A percentile compares a stretch with the other conserved stretches of the same genome.
These are phyloP conservation scores for Canavalia gladiata DNA, from an alignment of 306 rosid species.

Conservation along the genomic window DNA sequence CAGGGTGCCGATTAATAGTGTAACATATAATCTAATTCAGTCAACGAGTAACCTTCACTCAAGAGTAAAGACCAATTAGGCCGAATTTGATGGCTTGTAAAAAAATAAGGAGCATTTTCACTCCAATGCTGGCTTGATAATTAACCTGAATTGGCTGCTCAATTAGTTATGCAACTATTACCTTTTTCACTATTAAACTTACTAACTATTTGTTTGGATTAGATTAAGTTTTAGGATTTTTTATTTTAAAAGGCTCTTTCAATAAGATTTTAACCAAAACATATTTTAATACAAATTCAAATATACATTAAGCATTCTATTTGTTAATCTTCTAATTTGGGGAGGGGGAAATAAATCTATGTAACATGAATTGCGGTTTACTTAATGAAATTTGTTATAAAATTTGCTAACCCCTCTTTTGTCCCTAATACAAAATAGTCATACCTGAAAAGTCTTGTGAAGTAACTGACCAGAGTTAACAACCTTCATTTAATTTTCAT, in stretches of 20 bases:
- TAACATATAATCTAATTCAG: constrained; percentile 44
- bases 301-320: not conserved
- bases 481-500: constrained; percentile 7
- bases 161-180: constrained; percentile 17
- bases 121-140: not conserved
- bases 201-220: not conserved
- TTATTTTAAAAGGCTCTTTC: not conserved
- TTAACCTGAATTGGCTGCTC: not conserved
- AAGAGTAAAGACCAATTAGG: not conserved
- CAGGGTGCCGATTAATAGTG: not conserved
- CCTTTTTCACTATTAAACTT: not conserved
- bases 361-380: not conserved
- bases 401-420: not conserved
- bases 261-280: not conserved
- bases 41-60: constrained; percentile 40
- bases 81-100: not conserved
- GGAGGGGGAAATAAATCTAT: not conserved
- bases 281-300: not conserved
- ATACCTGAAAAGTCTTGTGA: not conserved
- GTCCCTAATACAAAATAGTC: constrained; percentile 15
- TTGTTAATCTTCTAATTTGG: constrained; percentile 7
- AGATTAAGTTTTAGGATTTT: not conserved
- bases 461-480: constrained; percentile 24
- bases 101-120: constrained; percentile 21
- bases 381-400: not conserved